Base-by-base conservation (phyloP, 768 basidiomycete genomes). In the Tylopilus sp. region DNA sequence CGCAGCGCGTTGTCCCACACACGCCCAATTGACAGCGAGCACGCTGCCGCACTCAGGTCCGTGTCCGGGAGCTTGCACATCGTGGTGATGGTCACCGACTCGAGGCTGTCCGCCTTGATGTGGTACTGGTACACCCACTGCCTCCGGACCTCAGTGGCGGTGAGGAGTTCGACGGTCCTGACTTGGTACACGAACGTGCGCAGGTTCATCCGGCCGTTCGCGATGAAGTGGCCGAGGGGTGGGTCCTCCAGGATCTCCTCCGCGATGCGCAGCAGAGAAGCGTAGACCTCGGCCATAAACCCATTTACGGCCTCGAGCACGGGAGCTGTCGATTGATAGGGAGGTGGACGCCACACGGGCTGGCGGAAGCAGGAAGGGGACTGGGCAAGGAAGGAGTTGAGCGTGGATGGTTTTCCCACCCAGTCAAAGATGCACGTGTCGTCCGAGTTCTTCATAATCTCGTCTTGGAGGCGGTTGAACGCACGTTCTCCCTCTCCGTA, bases 121-220 rank as follows among this genome's bases (percentile, higher is more conserved):
- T 43, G 45, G 38, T 66, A 67, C 50, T 20, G 48, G 49, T 60
- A 51, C 3, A 44, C 23, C 43, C n/a, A 6, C 30, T 48, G 55
- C 42, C 56, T 61, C 15, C 31, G 56, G 15, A 52, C 44, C 44
- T 55, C 48, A 12, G 35, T 22, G 35, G 57, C 44, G 1, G 47
- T 21, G 15, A 41, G 18, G 44, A 60, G 52, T 4, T 47, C 5
- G 7, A 62, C 45, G 6, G 58, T 56, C 8, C 10, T 44, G 39
- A 65, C 58, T 25, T 57, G 60, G 51, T 65, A 52, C 39, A 60
- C 60, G 28, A 65, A 68, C 35, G 42, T 40, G 26, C 61, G 58
- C 41, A 65, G 25, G 50, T 66, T 67, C 65, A 67, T 67, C 51
- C 59, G 49, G 21, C 64, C 64, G 20, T 65, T 67, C 13, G 64